phyloP scores from a whole-genome alignment of 2,329 filamentous ascomycete genomes.

The Fusarium bulbicola region DNA sequence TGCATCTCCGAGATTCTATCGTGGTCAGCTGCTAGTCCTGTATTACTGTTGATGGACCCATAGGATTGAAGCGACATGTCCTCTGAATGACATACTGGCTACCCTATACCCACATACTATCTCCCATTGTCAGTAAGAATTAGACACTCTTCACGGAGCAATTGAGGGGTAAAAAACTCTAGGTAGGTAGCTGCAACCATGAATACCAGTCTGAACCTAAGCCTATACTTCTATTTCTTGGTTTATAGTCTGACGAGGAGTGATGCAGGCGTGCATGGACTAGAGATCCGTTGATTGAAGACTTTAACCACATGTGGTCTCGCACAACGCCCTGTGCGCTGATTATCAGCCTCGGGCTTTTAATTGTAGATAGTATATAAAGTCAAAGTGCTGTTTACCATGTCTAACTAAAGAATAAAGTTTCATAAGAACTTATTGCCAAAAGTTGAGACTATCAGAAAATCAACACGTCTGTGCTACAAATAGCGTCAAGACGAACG shows the following conservation, averaged over 20 bases:
- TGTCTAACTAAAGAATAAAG: neutral
- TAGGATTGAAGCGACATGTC: neutral
- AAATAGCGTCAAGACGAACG: neutral
- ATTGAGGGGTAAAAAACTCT: neutral
- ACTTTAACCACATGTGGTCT: neutral
- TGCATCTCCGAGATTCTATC: neutral
- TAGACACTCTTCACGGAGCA: neutral
- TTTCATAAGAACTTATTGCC: neutral
- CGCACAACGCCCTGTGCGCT: too few relatives aligned
- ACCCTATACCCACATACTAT: neutral
- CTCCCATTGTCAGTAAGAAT: neutral
- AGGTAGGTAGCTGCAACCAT: neutral
- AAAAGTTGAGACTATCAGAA: too few relatives aligned
- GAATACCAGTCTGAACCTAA: conserved; percentile 1
- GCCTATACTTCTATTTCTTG: neutral
- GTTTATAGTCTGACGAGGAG: neutral
- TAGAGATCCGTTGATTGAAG: neutral
- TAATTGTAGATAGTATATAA: neutral
- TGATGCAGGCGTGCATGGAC: neutral
- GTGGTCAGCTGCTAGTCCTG: conserved; percentile 14
- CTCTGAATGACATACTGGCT: neutral
- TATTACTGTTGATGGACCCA: neutral
- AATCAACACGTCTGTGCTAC: neutral
- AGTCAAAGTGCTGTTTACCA: too few relatives aligned
- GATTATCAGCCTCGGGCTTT: neutral